phyloP scores from a whole-genome alignment of 2,329 filamentous ascomycete genomes.

The Aspergillus glaucus region DNA sequence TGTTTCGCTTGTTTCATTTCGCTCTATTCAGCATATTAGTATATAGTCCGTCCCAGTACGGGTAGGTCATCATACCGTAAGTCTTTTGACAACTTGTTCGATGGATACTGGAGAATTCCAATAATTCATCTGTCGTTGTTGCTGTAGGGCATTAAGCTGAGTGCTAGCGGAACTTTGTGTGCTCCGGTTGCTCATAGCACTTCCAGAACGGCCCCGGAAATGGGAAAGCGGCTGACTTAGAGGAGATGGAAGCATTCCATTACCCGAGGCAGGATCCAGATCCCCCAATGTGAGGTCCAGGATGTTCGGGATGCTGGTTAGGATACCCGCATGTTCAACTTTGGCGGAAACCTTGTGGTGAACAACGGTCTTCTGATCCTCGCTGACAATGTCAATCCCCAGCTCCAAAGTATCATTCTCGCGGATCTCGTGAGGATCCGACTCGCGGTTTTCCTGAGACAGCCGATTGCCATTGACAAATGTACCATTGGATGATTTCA shows the following conservation, averaged over 20 bases:
- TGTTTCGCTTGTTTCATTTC: conserved; percentile 87
- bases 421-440: conserved; percentile 86
- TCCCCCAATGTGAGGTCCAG: conserved; percentile 90
- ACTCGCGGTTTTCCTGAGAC: conserved; percentile 91
- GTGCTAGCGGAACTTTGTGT: conserved; percentile 50
- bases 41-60: conserved; percentile 13
- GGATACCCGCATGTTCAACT: conserved; percentile 87
- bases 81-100: conserved; percentile 85
- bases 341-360: conserved; percentile 98
- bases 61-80: conserved; percentile 54
- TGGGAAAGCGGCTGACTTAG: conserved; percentile 59
- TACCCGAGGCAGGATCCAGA: conserved; percentile 69
- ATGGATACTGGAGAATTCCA: conserved; percentile 87
- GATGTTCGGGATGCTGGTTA: conserved; percentile 64
- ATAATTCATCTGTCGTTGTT: conserved; percentile 71
- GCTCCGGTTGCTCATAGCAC: conserved; percentile 58
- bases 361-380: conserved; percentile 96
- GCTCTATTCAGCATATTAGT: conserved; percentile 49
- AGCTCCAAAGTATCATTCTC: conserved; percentile 89
- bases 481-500: conserved; percentile 97
- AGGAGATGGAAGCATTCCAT: conserved; percentile 63
- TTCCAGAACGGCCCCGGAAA: conserved; percentile 63
- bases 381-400: conserved; percentile 96
- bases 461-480: conserved; percentile 91
- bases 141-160: conserved; percentile 55